Percentiles rank a stretch among this genome's conserved stretches.
These are phyloP conservation scores for Lactuca saligna DNA, from an alignment of 129 eudicot genomes.

Conservation along the genomic window DNA sequence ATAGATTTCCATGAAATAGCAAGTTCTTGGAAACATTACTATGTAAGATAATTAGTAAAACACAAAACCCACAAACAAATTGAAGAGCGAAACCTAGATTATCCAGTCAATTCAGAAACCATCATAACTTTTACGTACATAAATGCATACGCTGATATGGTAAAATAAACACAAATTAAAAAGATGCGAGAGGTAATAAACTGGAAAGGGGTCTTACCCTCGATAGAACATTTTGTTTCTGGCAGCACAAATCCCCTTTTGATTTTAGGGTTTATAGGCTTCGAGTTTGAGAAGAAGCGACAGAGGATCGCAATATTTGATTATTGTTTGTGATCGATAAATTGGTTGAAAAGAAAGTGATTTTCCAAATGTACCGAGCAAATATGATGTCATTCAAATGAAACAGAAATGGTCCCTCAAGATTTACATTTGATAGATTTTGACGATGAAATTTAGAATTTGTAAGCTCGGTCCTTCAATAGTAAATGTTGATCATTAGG, in stretches of 20 bases:
- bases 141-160: conserved; percentile 8
- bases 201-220: conserved; percentile 39
- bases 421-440: background rate
- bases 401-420: conserved; percentile 11
- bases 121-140: background rate
- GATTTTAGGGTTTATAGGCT: conserved; percentile 30
- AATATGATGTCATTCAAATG: background rate
- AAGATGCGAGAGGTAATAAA: background rate
- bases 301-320: conserved; percentile 3
- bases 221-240: conserved; percentile 44
- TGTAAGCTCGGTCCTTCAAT: background rate
- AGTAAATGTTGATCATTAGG: background rate
- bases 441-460: background rate
- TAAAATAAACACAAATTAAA: background rate
- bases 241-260: conserved; percentile 6
- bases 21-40: background rate
- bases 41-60: background rate
- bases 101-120: background rate
- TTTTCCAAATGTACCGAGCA: conserved; percentile 7
- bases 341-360: conserved; percentile 9
- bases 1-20: conserved; percentile 5
- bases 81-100: conserved; percentile 13
- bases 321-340: background rate
- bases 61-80: background rate
- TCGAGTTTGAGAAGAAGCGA: conserved; percentile 22